These are phyloP conservation scores for Glycyrrhiza uralensis DNA, from an alignment of 306 rosid genomes.

Conservation along the genomic window DNA sequence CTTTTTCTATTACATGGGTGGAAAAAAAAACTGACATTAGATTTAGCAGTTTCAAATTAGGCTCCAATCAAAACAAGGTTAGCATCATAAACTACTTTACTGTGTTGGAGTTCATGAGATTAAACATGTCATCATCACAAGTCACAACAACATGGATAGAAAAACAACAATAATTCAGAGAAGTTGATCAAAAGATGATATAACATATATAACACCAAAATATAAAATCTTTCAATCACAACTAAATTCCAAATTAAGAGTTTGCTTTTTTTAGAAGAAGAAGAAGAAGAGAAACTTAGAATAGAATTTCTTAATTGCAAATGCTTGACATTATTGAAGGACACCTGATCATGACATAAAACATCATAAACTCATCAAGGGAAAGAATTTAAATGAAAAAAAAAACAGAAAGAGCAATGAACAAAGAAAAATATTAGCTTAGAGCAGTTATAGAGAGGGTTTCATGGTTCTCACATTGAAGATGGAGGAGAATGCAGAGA, in stretches of 20 bases:
- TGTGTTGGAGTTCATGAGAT: slow-evolving; percentile 2
- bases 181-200: neutral
- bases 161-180: neutral
- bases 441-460: neutral
- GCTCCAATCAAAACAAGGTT: no score
- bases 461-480: slow-evolving; percentile 14
- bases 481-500: slow-evolving; percentile 21
- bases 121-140: neutral
- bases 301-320: neutral
- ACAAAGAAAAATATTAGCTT: neutral
- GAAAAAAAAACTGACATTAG: no score
- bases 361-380: neutral
- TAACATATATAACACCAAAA: neutral
- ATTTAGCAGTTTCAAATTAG: neutral
- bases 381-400: neutral
- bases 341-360: neutral
- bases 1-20: neutral
- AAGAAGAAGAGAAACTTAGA: neutral
- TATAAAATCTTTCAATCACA: neutral
- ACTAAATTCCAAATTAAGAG: neutral
- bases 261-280: no score
- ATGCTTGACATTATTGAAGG: neutral
- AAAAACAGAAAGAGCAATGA: neutral
- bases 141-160: neutral
- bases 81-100: no score